A percentile compares a stretch with the other conserved stretches of the same genome.
Evolutionary conservation across 257 asterid genomes (phyloP).

Genomic region (Solanum arcanum): DNA sequence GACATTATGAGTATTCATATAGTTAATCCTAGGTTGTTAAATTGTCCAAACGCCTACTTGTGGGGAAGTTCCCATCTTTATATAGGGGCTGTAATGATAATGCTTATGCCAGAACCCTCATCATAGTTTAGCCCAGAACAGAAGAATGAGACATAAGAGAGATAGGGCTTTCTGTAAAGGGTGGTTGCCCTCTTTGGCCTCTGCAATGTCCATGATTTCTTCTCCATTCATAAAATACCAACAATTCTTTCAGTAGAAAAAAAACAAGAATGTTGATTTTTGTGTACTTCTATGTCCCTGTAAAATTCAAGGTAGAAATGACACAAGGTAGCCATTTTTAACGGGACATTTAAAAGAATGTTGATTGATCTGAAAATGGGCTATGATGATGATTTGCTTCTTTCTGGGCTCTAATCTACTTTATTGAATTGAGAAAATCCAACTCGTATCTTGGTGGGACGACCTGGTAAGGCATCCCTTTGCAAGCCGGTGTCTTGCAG

Average conservation of each 20-base stretch:
- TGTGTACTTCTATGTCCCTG: background rate
- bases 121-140: background rate
- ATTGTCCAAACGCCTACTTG: background rate
- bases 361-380: background rate
- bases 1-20: background rate
- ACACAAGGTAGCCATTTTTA: background rate
- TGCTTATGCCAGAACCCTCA: background rate
- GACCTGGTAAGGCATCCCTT: background rate
- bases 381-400: background rate
- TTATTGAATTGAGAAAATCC: background rate
- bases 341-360: background rate
- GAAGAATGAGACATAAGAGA: background rate
- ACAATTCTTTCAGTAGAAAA: background rate
- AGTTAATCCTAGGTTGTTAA: background rate
- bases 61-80: background rate
- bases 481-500: background rate
- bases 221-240: background rate
- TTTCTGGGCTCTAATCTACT: background rate
- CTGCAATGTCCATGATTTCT: slow-evolving; percentile 6
- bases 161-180: slow-evolving; percentile 9
- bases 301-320: background rate
- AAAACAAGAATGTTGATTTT: background rate
- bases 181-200: slow-evolving; percentile 23
- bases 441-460: background rate
- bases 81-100: background rate